Percentiles rank a stretch among this genome's conserved stretches.
phyloP scores from a whole-genome alignment of 129 eudicot genomes.

The Cynara cardunculus region DNA sequence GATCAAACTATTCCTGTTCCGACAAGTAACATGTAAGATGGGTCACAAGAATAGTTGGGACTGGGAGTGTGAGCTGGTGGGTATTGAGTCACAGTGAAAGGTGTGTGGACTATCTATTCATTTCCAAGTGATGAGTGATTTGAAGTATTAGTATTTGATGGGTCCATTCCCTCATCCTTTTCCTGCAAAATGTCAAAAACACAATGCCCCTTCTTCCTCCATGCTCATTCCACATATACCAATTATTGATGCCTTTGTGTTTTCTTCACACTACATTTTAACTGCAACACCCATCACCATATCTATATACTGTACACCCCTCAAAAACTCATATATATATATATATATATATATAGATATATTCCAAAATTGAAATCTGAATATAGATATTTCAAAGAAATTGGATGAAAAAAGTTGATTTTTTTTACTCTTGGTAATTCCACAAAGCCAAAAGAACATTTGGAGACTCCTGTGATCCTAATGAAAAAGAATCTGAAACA shows the following conservation, averaged over 20 bases:
- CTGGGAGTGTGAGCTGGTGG: not conserved
- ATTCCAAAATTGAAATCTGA: conserved; percentile 30
- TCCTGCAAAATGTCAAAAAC: conserved; percentile 23
- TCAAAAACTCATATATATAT: conserved; percentile 4
- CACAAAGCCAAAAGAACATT: conserved; percentile 21
- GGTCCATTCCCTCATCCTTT: conserved; percentile 23
- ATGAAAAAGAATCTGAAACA: conserved; percentile 2
- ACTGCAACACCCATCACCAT: conserved; percentile 12
- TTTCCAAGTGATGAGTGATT: conserved; percentile 22
- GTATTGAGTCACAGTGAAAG: conserved; percentile 17
- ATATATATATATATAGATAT: conserved; percentile 9
- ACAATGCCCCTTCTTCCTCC: conserved; percentile 11
- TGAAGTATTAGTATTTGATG: conserved; percentile 16
- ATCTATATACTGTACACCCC: not conserved
- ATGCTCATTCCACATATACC: conserved; percentile 14
- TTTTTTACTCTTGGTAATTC: conserved; percentile 26
- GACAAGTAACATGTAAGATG: not conserved
- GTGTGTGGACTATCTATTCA: conserved; percentile 31
- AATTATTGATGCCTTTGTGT: conserved; percentile 7
- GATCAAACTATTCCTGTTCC: not conserved
- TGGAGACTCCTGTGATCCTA: conserved; percentile 21
- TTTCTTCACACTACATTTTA: conserved; percentile 9
- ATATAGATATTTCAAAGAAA: conserved; percentile 11
- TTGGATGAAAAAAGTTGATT: conserved; percentile 21
- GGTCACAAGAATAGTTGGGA: not conserved